phyloP scores from a whole-genome alignment of 2,329 filamentous ascomycete genomes.

The Stachybotrys echinatus region DNA sequence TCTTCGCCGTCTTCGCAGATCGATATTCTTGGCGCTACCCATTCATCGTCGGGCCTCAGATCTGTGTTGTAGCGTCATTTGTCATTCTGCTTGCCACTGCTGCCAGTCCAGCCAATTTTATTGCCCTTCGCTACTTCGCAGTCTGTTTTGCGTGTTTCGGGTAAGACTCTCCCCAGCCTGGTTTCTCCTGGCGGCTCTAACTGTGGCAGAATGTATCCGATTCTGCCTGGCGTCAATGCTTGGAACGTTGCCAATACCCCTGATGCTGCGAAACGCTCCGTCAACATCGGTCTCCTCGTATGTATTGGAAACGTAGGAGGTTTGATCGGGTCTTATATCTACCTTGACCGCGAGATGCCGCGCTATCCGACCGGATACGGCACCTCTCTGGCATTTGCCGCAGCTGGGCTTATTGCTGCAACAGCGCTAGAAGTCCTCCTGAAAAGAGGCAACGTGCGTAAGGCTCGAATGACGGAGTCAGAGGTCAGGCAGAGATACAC shows the following conservation, averaged over 20 bases:
- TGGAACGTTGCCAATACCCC: slow-evolving; percentile 36
- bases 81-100: slow-evolving; percentile 29
- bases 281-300: slow-evolving; percentile 34
- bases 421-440: slow-evolving; percentile 22
- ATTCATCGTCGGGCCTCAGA: slow-evolving; percentile 28
- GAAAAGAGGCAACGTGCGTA: slow-evolving; percentile 18
- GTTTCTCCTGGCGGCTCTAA: background rate
- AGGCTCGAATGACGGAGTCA: slow-evolving; percentile 16
- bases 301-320: slow-evolving; percentile 36
- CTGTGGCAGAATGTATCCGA: slow-evolving; percentile 32
- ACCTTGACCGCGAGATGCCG: slow-evolving; percentile 25
- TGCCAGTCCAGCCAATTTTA: slow-evolving; percentile 29
- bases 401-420: slow-evolving; percentile 19
- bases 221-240: slow-evolving; percentile 32
- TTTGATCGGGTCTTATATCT: slow-evolving; percentile 33
- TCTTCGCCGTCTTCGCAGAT: slow-evolving; percentile 28
- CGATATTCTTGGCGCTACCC: slow-evolving; percentile 31
- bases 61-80: slow-evolving; percentile 27
- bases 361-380: slow-evolving; percentile 29
- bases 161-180: slow-evolving; percentile 6
- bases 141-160: slow-evolving; percentile 33
- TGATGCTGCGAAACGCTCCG: slow-evolving; percentile 30
- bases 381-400: slow-evolving; percentile 23
- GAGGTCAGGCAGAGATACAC: slow-evolving; percentile 17
- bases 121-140: slow-evolving; percentile 36